Evolutionary conservation across 768 basidiomycete species (phyloP).

Genomic region (Pulveroboletus sp.): DNA sequence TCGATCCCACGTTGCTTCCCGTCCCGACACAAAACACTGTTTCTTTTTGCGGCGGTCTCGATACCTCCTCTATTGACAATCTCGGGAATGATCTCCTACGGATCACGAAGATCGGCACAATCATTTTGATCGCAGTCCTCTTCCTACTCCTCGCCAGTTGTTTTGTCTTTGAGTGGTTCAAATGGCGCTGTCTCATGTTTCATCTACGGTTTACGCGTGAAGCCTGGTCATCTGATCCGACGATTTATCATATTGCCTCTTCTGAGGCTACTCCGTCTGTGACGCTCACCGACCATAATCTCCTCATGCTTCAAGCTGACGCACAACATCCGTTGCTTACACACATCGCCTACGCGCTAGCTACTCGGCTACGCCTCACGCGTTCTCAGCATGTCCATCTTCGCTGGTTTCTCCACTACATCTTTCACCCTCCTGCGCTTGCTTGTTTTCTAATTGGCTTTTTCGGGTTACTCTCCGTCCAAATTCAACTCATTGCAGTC

Average conservation of each 20-base stretch:
- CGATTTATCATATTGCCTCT: constrained; percentile 38
- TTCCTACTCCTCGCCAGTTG: constrained; percentile 69
- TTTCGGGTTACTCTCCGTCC: constrained; percentile 79
- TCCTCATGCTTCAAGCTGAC: constrained; percentile 68
- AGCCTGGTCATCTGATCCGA: constrained; percentile 74
- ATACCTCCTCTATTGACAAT: constrained; percentile 82
- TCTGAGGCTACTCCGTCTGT: constrained; percentile 43
- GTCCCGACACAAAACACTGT: constrained; percentile 67
- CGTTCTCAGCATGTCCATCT: constrained; percentile 62
- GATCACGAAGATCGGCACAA: constrained; percentile 71
- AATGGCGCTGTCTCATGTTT: constrained; percentile 66
- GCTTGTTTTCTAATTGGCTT: constrained; percentile 91
- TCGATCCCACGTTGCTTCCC: constrained; percentile 70
- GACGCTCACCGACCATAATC: constrained; percentile 67
- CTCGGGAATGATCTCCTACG: constrained; percentile 75
- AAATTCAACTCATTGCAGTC: constrained; percentile 82
- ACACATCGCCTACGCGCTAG: constrained; percentile 53
- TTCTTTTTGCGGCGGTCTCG: constrained; percentile 71
- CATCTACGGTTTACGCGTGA: constrained; percentile 69
- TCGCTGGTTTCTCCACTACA: constrained; percentile 86
- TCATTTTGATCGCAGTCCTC: constrained; percentile 69
- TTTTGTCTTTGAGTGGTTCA: constrained; percentile 82
- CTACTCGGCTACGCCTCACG: constrained; percentile 47
- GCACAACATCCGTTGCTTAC: constrained; percentile 71
- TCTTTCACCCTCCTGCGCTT: constrained; percentile 87